Base-by-base conservation (phyloP, 2,329 filamentous ascomycete species). In the Paraconiothyrium sp. region DNA sequence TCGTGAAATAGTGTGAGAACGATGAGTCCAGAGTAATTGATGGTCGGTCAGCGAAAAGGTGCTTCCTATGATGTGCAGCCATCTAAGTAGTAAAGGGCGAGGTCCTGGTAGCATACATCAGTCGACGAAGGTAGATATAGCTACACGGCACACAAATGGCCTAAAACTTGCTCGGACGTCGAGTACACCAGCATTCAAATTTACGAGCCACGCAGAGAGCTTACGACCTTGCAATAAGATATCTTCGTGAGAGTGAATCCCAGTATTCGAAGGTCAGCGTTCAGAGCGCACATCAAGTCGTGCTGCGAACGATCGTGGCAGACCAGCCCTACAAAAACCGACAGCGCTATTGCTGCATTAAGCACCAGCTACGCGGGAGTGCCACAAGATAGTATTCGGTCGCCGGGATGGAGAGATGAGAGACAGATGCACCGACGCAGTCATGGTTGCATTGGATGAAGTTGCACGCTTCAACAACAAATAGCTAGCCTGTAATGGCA, bases 401-500 rank as follows among this genome's bases (percentile, higher is more conserved):
- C 11, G n/a, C 24, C 30, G 9, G 22, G 27, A 22, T 20, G 27
- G 41, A 32, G n/a, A 46, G 37, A 55, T 34, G 24, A 41, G 27
- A 32, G 13, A 55, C 10, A 3, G 9, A 34, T 20, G 39, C 11
- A 32, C 14, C 14, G 37, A 35, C 30, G 30, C 39, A 41, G 52
- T 34, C 41, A 55, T 55, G 39, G 41, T 55, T 54, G 27, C 37
- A 41, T 9, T 44, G 35, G 20, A 52, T 9, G 34, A 46, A 55
- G 41, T 34, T 22, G 39, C 14, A 55, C 22, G 39, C 32, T 43
- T 20, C 14, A 35, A 35, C n/a, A 20, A 4, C 27, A n/a, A 41
- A n/a, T 11, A 9, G 16, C 9, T 46, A 24, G 22, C 43, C 20
- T 24, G 11, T 22, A 5, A 22, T 24, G 43, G 20, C 3, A 46